A percentile compares a stretch with the other conserved stretches of the same genome.
These are phyloP conservation scores for Candida sanyiensis DNA, from an alignment of 805 yeast species.

Conservation along the genomic window DNA sequence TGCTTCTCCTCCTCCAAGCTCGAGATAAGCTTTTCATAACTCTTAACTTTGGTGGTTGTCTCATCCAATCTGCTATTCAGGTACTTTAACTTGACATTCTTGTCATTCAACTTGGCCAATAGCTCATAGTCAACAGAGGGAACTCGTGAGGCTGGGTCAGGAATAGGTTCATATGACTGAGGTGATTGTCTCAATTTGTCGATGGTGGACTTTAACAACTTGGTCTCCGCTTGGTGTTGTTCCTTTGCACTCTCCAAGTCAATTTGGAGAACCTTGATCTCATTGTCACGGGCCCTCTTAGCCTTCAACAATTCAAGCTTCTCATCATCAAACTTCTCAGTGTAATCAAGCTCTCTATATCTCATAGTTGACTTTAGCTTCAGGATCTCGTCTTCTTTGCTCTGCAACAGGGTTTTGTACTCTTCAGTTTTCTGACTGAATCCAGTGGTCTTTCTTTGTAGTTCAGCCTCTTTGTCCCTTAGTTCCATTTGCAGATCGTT, in stretches of 20 bases:
- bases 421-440: slow-evolving; percentile 22
- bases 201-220: slow-evolving; percentile 28
- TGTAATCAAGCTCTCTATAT: slow-evolving; percentile 26
- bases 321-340: slow-evolving; percentile 32
- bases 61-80: slow-evolving; percentile 21
- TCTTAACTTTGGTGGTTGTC: slow-evolving; percentile 25
- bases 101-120: slow-evolving; percentile 22
- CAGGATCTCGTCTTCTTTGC: slow-evolving; percentile 34
- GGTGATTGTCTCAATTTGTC: slow-evolving; percentile 8
- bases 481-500: slow-evolving; percentile 29
- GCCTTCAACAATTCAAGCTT: slow-evolving; percentile 31
- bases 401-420: slow-evolving; percentile 21
- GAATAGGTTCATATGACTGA: background rate
- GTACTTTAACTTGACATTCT: slow-evolving; percentile 20
- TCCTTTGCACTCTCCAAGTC: slow-evolving; percentile 35
- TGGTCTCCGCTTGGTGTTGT: slow-evolving; percentile 32
- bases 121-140: slow-evolving; percentile 21
- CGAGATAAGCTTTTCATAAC: slow-evolving; percentile 26
- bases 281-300: slow-evolving; percentile 34
- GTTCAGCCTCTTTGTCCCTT: slow-evolving; percentile 17
- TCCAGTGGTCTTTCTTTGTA: slow-evolving; percentile 19
- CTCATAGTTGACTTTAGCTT: slow-evolving; percentile 31
- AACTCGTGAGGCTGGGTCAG: background rate
- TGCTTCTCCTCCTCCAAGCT: slow-evolving; percentile 30
- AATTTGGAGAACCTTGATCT: slow-evolving; percentile 30